These are phyloP conservation scores for Chytriomyces confervae DNA, from an alignment of 192 early-diverging fungal genomes.

Conservation along the genomic window DNA sequence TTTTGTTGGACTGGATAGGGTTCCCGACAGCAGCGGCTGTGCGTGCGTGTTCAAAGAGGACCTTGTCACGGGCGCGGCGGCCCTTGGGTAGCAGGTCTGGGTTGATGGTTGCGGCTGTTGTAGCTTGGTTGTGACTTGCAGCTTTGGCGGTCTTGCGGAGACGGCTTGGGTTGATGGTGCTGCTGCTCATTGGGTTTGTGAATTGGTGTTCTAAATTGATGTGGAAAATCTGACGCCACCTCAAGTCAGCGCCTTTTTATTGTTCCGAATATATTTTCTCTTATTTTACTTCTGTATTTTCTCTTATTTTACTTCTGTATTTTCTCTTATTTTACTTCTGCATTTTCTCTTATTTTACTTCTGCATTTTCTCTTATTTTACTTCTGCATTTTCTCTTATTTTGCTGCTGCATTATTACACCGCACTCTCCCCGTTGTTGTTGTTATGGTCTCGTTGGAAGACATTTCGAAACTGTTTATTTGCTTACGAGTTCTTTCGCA, in stretches of 20 bases:
- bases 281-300: too few relatives aligned
- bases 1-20: neutral
- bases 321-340: too few relatives aligned
- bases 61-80: slow-evolving; percentile 8
- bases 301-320: too few relatives aligned
- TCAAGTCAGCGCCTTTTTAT: too few relatives aligned
- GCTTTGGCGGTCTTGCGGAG: slow-evolving; percentile 16
- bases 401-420: too few relatives aligned
- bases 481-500: slow-evolving; percentile 61
- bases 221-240: too few relatives aligned
- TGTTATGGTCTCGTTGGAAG: too few relatives aligned
- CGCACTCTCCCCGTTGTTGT: too few relatives aligned
- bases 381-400: too few relatives aligned
- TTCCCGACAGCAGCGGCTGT: neutral
- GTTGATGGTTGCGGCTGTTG: neutral
- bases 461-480: neutral
- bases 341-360: too few relatives aligned
- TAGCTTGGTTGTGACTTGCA: slow-evolving; percentile 2
- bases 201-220: neutral
- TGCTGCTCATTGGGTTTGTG: neutral
- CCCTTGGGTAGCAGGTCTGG: neutral
- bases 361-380: too few relatives aligned
- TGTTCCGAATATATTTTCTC: too few relatives aligned
- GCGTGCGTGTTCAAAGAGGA: neutral
- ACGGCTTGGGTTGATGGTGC: neutral